phyloP scores from a whole-genome alignment of 331 rosid species.

The Telfairia occidentalis region DNA sequence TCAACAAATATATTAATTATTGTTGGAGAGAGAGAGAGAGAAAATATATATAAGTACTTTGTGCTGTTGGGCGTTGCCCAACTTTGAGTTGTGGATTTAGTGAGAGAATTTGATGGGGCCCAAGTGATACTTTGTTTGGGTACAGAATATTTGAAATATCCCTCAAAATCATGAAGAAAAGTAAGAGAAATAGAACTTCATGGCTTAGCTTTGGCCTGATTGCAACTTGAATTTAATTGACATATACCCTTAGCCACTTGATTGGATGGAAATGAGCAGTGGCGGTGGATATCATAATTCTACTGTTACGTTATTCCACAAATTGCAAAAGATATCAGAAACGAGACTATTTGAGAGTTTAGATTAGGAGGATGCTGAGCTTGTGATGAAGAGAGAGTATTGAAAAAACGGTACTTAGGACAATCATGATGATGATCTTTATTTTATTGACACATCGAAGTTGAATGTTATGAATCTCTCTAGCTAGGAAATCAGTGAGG shows the following conservation, averaged over 20 bases:
- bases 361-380: background rate
- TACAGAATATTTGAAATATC: background rate
- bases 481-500: no score
- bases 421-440: no score
- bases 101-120: background rate
- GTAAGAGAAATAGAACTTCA: background rate
- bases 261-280: no score
- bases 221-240: background rate
- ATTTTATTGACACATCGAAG: background rate
- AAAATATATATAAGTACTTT: background rate
- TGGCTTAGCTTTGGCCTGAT: background rate
- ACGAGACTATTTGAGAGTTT: background rate
- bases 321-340: background rate
- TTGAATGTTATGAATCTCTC: no score
- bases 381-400: background rate
- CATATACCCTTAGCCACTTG: background rate
- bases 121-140: background rate
- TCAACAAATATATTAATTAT: background rate
- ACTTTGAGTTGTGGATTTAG: background rate
- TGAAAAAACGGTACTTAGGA: no score
- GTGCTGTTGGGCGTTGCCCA: background rate
- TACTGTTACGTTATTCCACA: background rate
- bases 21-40: background rate
- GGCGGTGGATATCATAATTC: background rate
- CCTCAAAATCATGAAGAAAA: background rate